A percentile compares a stretch with the other conserved stretches of the same genome.
Evolutionary conservation across 2,329 filamentous ascomycete genomes (phyloP).

Genomic region (Chaetomium olivaceum): DNA sequence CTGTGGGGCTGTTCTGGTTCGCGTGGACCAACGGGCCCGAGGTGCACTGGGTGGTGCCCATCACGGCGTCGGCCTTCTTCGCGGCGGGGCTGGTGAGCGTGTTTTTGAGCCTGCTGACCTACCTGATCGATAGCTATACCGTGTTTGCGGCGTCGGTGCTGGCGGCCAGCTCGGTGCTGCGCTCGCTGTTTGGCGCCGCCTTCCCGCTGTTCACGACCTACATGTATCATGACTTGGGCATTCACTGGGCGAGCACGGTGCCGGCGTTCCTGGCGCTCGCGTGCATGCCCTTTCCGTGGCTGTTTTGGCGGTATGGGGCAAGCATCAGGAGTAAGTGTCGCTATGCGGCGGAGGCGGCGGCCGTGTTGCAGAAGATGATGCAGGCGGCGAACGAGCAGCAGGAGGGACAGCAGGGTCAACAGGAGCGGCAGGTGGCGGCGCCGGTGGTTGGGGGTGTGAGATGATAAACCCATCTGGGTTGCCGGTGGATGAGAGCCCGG

Average conservation of each 20-base stretch:
- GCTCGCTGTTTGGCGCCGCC: constrained; percentile 69
- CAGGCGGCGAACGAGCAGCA: constrained; percentile 6
- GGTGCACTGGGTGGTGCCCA: constrained; percentile 41
- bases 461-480: not conserved
- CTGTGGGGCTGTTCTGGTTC: constrained; percentile 67
- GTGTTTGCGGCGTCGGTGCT: constrained; percentile 76
- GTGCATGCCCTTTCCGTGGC: constrained; percentile 72
- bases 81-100: constrained; percentile 57
- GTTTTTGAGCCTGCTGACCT: constrained; percentile 66
- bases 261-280: constrained; percentile 72
- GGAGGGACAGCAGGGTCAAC: not conserved
- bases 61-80: constrained; percentile 44
- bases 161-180: constrained; percentile 70
- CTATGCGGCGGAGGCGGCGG: constrained; percentile 67
- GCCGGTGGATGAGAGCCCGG: constrained; percentile 16
- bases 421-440: constrained; percentile 3
- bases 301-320: constrained; percentile 73
- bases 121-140: constrained; percentile 69
- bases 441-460: not conserved
- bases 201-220: constrained; percentile 71
- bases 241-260: constrained; percentile 74
- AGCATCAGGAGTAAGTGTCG: constrained; percentile 66
- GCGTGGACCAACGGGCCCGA: constrained; percentile 60
- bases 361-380: constrained; percentile 54
- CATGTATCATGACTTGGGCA: constrained; percentile 62